These are phyloP conservation scores for Oidiodendron maius DNA, from an alignment of 495 filamentous ascomycete species.

Conservation along the genomic window DNA sequence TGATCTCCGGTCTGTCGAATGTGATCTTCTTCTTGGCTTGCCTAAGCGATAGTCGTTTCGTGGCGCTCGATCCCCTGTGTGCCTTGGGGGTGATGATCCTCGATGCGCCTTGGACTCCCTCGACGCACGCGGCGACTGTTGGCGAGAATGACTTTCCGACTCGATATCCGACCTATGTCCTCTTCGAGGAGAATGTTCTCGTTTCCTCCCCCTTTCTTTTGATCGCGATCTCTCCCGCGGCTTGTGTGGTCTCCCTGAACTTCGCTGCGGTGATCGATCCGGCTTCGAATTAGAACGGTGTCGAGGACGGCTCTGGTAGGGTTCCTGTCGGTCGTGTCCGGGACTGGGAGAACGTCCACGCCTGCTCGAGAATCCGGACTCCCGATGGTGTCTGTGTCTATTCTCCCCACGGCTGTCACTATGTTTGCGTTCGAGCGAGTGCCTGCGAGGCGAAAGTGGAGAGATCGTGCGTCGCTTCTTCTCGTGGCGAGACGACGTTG, in stretches of 20 bases:
- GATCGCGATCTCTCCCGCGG: conserved; percentile 13
- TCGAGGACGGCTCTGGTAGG: conserved; percentile 7
- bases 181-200: conserved; percentile 7
- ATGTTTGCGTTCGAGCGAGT: conserved; percentile 26
- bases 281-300: conserved; percentile 8
- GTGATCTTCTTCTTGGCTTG: conserved; percentile 9
- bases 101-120: conserved; percentile 4
- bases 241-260: conserved; percentile 7
- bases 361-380: conserved; percentile 18
- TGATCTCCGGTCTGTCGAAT: conserved; percentile 1
- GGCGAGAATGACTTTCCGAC: conserved; percentile 16
- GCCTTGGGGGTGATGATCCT: conserved; percentile 14
- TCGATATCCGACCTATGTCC: conserved; percentile 15
- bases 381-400: conserved; percentile 26
- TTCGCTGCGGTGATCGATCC: conserved; percentile 11
- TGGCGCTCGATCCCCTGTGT: conserved; percentile 10
- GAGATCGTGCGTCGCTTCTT: conserved; percentile 18
- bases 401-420: conserved; percentile 22
- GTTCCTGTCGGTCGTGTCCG: conserved; percentile 7
- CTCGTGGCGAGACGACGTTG: conserved; percentile 18
- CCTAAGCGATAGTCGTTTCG: conserved; percentile 16
- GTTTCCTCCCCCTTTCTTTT: conserved; percentile 9
- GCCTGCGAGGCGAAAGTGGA: conserved; percentile 25
- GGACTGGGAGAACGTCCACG: conserved; percentile 20
- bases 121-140: conserved; percentile 17